phyloP scores from a whole-genome alignment of 441 rosid genomes.

The Bocquillonia castaneifolia region DNA sequence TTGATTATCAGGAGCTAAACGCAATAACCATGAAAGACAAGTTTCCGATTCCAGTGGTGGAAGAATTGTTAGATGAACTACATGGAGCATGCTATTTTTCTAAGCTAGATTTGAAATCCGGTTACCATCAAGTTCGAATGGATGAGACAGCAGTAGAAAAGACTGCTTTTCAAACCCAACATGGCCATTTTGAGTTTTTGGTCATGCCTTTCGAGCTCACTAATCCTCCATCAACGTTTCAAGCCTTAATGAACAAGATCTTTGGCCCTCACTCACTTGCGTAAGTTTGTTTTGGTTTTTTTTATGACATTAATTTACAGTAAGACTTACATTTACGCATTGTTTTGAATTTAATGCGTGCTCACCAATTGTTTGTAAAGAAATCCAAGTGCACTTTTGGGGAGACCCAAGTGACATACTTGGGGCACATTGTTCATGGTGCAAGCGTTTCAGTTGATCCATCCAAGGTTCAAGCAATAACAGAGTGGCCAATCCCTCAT shows the following conservation, averaged over 20 bases:
- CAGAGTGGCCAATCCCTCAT: no score
- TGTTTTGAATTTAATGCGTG: neutral
- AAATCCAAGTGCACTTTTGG: neutral
- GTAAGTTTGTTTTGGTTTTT: neutral
- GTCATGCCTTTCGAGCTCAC: neutral
- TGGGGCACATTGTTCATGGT: no score
- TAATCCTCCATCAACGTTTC: neutral
- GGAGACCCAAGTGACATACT: neutral
- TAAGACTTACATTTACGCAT: neutral
- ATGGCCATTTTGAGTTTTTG: slow-evolving; percentile 3
- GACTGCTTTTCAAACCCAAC: neutral
- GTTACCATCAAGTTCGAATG: slow-evolving; percentile 1
- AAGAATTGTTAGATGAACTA: neutral
- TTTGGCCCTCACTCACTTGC: neutral
- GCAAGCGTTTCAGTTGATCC: no score
- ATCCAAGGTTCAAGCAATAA: no score
- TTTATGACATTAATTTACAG: neutral
- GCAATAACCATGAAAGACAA: neutral
- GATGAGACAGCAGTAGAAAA: neutral
- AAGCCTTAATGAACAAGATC: neutral
- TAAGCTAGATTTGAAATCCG: neutral
- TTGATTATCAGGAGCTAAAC: neutral
- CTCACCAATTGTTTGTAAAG: neutral
- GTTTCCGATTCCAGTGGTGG: neutral
- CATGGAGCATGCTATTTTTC: neutral